Conservation (phyloP, 306 rosid species). For the Senna siamea region DNA sequence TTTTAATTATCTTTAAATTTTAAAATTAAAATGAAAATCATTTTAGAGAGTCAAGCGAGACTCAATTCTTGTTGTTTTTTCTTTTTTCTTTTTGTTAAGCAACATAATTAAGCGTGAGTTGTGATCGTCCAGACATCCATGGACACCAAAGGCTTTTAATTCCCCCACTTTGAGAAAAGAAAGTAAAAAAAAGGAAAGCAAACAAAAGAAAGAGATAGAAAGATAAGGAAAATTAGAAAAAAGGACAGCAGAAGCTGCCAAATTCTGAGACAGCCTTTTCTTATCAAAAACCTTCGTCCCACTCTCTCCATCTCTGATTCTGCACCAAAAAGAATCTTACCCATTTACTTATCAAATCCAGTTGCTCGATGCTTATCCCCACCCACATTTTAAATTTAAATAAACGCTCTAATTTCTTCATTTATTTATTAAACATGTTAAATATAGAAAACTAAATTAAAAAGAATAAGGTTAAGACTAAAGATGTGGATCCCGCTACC, state of each 20-base stretch:
- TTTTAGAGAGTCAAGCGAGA: no score
- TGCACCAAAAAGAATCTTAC: slow-evolving; percentile 64
- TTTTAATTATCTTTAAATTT: no score
- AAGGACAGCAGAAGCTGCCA: slow-evolving; percentile 67
- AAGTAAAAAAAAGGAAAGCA: background rate
- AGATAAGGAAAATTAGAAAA: slow-evolving; percentile 46
- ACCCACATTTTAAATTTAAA: background rate
- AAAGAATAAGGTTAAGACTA: background rate
- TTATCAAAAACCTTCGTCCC: slow-evolving; percentile 34
- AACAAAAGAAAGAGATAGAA: slow-evolving; percentile 24
- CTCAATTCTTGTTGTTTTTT: no score
- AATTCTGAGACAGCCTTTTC: slow-evolving; percentile 49
- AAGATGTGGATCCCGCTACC: background rate
- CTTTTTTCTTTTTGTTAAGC: no score
- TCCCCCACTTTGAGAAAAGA: slow-evolving; percentile 7
- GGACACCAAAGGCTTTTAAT: slow-evolving; percentile 15
- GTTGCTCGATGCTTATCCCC: background rate
- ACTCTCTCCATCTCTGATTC: slow-evolving; percentile 21
- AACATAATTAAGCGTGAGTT: no score
- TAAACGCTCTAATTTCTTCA: background rate
- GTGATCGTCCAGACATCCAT: background rate
- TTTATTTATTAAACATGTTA: background rate
- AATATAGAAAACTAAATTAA: background rate
- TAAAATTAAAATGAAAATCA: no score
- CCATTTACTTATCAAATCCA: slow-evolving; percentile 46